Evolutionary conservation across 2,329 filamentous ascomycete genomes (phyloP).

Genomic region (Neopestalotiopsis rosae): DNA sequence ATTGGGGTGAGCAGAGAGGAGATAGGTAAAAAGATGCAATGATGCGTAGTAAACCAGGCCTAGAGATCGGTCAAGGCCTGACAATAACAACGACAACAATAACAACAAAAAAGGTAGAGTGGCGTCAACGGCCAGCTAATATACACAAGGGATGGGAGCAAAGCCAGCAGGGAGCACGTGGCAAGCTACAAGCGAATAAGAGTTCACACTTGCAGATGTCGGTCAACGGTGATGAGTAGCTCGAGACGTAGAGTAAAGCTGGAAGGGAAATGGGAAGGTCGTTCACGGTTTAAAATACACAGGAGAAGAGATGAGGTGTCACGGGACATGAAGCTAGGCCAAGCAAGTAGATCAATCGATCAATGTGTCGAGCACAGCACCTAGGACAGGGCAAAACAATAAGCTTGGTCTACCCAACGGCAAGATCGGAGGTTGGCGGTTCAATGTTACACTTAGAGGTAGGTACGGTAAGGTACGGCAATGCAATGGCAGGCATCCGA

Average conservation of each 20-base stretch:
- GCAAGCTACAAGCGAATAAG: conserved; percentile 12
- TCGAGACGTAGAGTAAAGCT: neutral
- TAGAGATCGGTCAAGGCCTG: neutral
- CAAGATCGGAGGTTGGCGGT: neutral
- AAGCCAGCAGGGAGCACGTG: conserved; percentile 1
- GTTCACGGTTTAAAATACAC: neutral
- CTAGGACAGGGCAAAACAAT: neutral
- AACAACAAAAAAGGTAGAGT: conserved; percentile 1
- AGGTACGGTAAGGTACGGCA: neutral
- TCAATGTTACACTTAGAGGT: neutral
- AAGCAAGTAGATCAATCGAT: neutral
- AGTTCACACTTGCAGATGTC: conserved; percentile 11
- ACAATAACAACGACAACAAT: neutral
- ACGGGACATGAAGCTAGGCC: conserved; percentile 3
- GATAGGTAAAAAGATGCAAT: neutral
- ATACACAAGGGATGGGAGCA: conserved; percentile 7
- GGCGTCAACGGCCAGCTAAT: neutral
- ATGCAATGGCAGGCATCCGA: conserved; percentile 11
- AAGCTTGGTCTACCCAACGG: neutral
- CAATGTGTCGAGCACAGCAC: neutral
- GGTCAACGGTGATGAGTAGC: conserved; percentile 6
- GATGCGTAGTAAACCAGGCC: neutral
- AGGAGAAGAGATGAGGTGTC: conserved; percentile 11
- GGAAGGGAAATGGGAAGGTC: conserved; percentile 1
- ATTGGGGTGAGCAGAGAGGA: neutral